phyloP scores from a whole-genome alignment of 2,329 filamentous ascomycete species.

The Dendrostoma leiphaemia region DNA sequence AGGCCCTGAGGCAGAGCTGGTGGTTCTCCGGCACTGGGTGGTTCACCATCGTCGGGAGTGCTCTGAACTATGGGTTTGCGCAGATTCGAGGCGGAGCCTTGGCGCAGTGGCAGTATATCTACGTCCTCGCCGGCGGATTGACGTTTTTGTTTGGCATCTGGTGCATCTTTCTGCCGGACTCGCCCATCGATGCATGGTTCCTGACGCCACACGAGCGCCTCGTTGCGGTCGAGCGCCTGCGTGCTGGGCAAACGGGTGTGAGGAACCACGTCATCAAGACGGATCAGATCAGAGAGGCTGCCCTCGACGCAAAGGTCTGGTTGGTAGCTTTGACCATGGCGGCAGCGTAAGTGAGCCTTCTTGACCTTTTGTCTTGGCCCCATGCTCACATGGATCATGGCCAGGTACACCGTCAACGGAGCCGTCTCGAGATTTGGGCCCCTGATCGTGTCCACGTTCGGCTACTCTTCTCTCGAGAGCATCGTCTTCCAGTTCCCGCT shows the following conservation, averaged over 20 bases:
- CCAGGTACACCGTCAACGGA: slow-evolving; percentile 66
- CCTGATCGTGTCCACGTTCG: slow-evolving; percentile 70
- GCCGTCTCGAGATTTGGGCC: slow-evolving; percentile 70
- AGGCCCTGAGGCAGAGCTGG: slow-evolving; percentile 62
- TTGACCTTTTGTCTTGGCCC: background rate
- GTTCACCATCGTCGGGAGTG: slow-evolving; percentile 62
- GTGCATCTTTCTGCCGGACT: slow-evolving; percentile 66
- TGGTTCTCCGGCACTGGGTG: slow-evolving; percentile 63
- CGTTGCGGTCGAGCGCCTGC: slow-evolving; percentile 9
- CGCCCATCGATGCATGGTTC: slow-evolving; percentile 68
- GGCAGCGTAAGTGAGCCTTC: slow-evolving; percentile 44
- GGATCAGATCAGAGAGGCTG: slow-evolving; percentile 15
- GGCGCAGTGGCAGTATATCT: slow-evolving; percentile 69
- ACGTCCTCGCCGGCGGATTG: slow-evolving; percentile 61
- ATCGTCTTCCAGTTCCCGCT: slow-evolving; percentile 76
- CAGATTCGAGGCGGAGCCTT: slow-evolving; percentile 55
- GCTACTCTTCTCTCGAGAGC: slow-evolving; percentile 59
- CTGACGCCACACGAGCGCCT: slow-evolving; percentile 56
- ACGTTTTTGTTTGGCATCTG: slow-evolving; percentile 63
- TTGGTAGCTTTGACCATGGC: slow-evolving; percentile 58
- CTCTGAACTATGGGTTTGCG: slow-evolving; percentile 66
- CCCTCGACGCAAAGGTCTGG: slow-evolving; percentile 3
- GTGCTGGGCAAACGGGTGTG: slow-evolving; percentile 8
- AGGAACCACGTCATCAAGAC: slow-evolving; percentile 52
- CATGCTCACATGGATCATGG: background rate